Evolutionary conservation across 371 early-diverging fungal genomes (phyloP), one percentile per base, ranked within the genome.

Genomic region (Mucor racemosus): DNA sequence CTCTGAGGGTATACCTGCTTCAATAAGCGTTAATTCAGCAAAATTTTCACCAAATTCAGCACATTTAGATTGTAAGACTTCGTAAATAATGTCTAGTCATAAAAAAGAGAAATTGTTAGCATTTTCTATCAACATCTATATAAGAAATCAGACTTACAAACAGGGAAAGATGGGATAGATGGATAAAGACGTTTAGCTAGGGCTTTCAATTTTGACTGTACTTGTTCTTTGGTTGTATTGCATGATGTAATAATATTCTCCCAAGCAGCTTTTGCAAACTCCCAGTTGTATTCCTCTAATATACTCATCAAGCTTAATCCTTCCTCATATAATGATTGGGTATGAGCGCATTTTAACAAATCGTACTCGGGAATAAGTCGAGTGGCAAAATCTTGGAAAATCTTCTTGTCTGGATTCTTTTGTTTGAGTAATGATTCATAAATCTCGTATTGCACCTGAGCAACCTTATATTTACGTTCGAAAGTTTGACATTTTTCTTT

Each of bases 101-200:
- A 10, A 17, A 41, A 15, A 44, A 39, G 26, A 26, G 26, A 26
- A 26, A 26, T 26, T 26, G 26, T 26, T 26, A 26, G 26, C 26
- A 26, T 26, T 26, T 26, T 26, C 1, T 26, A 26, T 26, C 26
- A 56, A 10, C 61, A 1, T 35, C 15, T 31, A 11, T 31, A 13
- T 58, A 19, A n/a, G 4, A 48, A 42, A 26, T 11, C 26, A 53
- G 13, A 72, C 72, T 65, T 67, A 72, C 72, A 72, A 36, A 64
- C 67, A 41, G 72, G 72, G 58, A 67, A 72, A 3, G 64, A 39
- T 39, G 46, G 13, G 35, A 65, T 56, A 6, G 72, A 72, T n/a
- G 72, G 72, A 42, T 64, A 72, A 26, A 67, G 26, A 0, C 19
- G 17, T n/a, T 57, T 38, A 11, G 68, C 58, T 19, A 72, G 33